These are phyloP conservation scores for Tetrapisispora namnaoensis DNA, from an alignment of 805 yeast species.

Conservation along the genomic window DNA sequence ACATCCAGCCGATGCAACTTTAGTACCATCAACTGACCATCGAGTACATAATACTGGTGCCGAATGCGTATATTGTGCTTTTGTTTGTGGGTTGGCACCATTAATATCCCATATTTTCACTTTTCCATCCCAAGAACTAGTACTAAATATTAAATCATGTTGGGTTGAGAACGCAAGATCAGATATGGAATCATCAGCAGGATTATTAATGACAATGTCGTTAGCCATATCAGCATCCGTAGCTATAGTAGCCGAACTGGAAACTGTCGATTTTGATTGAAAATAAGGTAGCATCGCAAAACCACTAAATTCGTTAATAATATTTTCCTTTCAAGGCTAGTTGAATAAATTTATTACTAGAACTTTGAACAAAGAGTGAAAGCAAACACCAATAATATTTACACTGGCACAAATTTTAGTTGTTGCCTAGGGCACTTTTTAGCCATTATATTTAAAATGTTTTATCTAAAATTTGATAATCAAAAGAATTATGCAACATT, in stretches of 20 bases:
- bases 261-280: conserved; percentile 2
- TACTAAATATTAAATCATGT: conserved; percentile 66
- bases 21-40: conserved; percentile 85
- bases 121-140: conserved; percentile 95
- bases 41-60: conserved; percentile 76
- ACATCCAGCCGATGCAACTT: conserved; percentile 80
- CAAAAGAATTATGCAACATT: too few species aligned
- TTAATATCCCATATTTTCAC: conserved; percentile 86
- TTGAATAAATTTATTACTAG: not conserved
- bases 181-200: conserved; percentile 84
- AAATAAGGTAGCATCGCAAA: conserved; percentile 9
- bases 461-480: too few species aligned
- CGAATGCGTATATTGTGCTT: conserved; percentile 82
- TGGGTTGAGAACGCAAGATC: conserved; percentile 80
- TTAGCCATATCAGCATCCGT: conserved; percentile 39
- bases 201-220: conserved; percentile 62
- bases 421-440: too few species aligned
- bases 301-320: not conserved
- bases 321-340: not conserved
- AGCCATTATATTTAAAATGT: too few species aligned
- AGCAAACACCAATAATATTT: too few species aligned
- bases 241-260: conserved; percentile 16
- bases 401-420: too few species aligned
- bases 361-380: too few species aligned
- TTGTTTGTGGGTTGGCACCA: conserved; percentile 71